Percentiles rank a stretch among this genome's conserved stretches.
Conservation (phyloP, 495 filamentous ascomycete species). For the Lichenothelia convexa region DNA sequence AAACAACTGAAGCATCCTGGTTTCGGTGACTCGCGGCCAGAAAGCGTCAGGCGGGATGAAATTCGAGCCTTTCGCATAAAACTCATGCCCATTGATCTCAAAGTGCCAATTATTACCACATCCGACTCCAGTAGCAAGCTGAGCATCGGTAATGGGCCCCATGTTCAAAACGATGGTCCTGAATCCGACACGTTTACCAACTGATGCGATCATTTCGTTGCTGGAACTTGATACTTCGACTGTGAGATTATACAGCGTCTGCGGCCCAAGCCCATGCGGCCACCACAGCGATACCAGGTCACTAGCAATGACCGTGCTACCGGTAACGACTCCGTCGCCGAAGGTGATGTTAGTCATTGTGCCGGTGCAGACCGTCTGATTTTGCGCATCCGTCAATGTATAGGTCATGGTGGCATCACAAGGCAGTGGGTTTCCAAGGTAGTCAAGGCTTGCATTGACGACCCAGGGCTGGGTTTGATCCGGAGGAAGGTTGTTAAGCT, state of each 20-base stretch:
- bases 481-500: conserved; percentile 40
- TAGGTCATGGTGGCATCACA: conserved; percentile 29
- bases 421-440: conserved; percentile 35
- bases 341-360: conserved; percentile 26
- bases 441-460: conserved; percentile 51
- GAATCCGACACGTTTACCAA: conserved; percentile 43
- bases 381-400: conserved; percentile 32
- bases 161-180: conserved; percentile 51
- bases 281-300: conserved; percentile 42
- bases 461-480: conserved; percentile 47
- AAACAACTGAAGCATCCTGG: conserved; percentile 35
- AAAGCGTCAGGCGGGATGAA: conserved; percentile 50
- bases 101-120: conserved; percentile 52
- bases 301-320: conserved; percentile 26
- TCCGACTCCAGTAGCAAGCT: conserved; percentile 38
- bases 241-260: conserved; percentile 40
- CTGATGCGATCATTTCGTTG: conserved; percentile 22
- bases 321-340: conserved; percentile 31
- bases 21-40: conserved; percentile 42
- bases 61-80: conserved; percentile 48
- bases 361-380: conserved; percentile 19
- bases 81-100: conserved; percentile 47
- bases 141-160: conserved; percentile 36
- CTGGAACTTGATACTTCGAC: conserved; percentile 26
- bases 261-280: conserved; percentile 39